These are phyloP conservation scores for Orbilia brochopaga DNA, from an alignment of 2,329 filamentous ascomycete genomes.

Conservation along the genomic window DNA sequence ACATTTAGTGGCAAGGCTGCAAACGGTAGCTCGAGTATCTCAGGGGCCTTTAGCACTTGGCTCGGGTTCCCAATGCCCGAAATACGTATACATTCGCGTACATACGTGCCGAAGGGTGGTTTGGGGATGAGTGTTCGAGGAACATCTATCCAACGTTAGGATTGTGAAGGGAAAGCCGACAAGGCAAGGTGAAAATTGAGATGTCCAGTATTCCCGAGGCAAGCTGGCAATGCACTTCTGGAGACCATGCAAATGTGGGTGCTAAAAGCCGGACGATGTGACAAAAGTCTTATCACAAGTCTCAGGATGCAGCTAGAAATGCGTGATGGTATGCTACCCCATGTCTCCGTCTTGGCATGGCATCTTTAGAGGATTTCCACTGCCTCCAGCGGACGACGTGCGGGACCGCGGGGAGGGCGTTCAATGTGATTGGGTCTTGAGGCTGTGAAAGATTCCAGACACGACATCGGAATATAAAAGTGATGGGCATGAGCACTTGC, in stretches of 20 bases:
- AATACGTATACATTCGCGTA: background rate
- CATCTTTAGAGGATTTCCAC: background rate
- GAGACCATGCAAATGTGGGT: slow-evolving; percentile 11
- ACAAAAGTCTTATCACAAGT: slow-evolving; percentile 9
- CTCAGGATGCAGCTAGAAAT: slow-evolving; percentile 18
- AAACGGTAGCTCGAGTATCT: background rate
- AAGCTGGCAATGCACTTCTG: slow-evolving; percentile 22
- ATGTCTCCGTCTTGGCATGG: slow-evolving; percentile 37
- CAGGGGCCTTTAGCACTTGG: background rate
- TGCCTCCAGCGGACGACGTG: background rate
- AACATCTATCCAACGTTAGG: background rate
- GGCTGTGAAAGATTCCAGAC: slow-evolving; percentile 17
- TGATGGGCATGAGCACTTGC: background rate
- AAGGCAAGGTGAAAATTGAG: slow-evolving; percentile 23
- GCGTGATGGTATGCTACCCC: slow-evolving; percentile 2
- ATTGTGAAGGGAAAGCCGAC: slow-evolving; percentile 9
- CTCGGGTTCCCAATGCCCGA: background rate
- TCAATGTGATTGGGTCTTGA: slow-evolving; percentile 18
- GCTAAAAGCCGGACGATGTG: background rate
- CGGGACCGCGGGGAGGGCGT: background rate
- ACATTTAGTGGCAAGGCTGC: background rate
- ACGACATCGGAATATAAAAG: slow-evolving; percentile 20
- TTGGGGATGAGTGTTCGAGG: background rate
- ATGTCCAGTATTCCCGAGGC: slow-evolving; percentile 33
- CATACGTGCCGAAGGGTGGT: background rate